A percentile compares a stretch with the other conserved stretches of the same genome.
These are phyloP conservation scores for Wickerhamomyces bisporus DNA, from an alignment of 805 yeast species.

Conservation along the genomic window DNA sequence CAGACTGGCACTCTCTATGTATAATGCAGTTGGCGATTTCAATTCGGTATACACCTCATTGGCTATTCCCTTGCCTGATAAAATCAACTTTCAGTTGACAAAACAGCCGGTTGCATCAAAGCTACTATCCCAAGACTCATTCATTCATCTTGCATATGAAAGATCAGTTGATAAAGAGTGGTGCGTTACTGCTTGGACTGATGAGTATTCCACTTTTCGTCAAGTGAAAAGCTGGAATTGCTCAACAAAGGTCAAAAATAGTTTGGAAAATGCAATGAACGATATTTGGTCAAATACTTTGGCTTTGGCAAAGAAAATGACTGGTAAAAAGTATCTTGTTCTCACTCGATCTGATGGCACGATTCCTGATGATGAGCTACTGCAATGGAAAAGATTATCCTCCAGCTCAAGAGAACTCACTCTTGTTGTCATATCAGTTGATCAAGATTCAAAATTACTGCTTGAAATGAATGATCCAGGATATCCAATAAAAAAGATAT, in stretches of 20 bases:
- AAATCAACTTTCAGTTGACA: slow-evolving; percentile 39
- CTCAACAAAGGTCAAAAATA: slow-evolving; percentile 25
- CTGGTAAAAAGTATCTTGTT: slow-evolving; percentile 52
- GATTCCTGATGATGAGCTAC: slow-evolving; percentile 75
- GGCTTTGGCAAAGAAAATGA: slow-evolving; percentile 29
- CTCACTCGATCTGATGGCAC: slow-evolving; percentile 67
- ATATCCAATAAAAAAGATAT: slow-evolving; percentile 29
- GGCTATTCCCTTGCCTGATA: slow-evolving; percentile 37
- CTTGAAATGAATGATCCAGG: slow-evolving; percentile 29
- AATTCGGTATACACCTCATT: slow-evolving; percentile 33
- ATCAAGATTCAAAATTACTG: slow-evolving; percentile 46
- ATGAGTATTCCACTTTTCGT: slow-evolving; percentile 66
- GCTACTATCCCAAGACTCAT: slow-evolving; percentile 61
- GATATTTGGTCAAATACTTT: slow-evolving; percentile 62
- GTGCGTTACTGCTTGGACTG: slow-evolving; percentile 87
- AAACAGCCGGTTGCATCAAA: slow-evolving; percentile 28
- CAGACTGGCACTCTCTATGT: slow-evolving; percentile 47
- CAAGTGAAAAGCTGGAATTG: slow-evolving; percentile 63
- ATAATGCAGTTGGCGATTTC: slow-evolving; percentile 47
- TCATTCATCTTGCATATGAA: slow-evolving; percentile 81
- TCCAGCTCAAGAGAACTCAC: slow-evolving; percentile 50
- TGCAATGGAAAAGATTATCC: slow-evolving; percentile 74
- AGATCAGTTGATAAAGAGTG: slow-evolving; percentile 76
- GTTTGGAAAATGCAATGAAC: slow-evolving; percentile 54
- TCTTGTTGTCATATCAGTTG: slow-evolving; percentile 66